Percentiles rank a stretch among this genome's conserved stretches.
phyloP scores from a whole-genome alignment of 805 yeast genomes.

The Yarrowia yakushimensis region DNA sequence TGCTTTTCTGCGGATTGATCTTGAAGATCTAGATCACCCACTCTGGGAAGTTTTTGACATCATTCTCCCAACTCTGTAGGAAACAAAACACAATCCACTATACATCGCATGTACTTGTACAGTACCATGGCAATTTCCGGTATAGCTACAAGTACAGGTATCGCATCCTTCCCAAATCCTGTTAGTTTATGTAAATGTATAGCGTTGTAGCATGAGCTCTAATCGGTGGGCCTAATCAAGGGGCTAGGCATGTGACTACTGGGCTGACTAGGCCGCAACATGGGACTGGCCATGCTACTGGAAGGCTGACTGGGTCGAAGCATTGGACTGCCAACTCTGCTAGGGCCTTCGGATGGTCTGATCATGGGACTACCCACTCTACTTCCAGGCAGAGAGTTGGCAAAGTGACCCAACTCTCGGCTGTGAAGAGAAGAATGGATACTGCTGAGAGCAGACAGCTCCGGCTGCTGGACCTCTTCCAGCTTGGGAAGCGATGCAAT shows the following conservation, averaged over 20 bases:
- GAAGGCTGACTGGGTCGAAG: conserved; percentile 20
- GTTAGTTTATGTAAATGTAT: background rate
- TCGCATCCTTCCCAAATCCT: background rate
- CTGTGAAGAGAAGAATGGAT: conserved; percentile 14
- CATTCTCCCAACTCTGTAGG: too few relatives aligned
- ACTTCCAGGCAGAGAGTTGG: conserved; percentile 21
- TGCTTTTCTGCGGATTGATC: too few relatives aligned
- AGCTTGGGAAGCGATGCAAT: conserved; percentile 34
- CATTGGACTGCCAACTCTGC: conserved; percentile 1
- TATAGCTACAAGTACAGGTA: too few relatives aligned
- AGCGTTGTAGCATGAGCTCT: background rate
- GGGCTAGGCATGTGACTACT: conserved; percentile 12
- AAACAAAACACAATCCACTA: too few relatives aligned
- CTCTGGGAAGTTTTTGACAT: too few relatives aligned
- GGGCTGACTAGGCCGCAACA: conserved; percentile 17
- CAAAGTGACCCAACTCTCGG: conserved; percentile 15
- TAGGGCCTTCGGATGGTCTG: background rate
- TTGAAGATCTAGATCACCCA: too few relatives aligned
- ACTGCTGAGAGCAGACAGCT: conserved; percentile 8
- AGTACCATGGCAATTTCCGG: too few relatives aligned
- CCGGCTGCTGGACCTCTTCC: conserved; percentile 30
- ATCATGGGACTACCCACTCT: conserved; percentile 22
- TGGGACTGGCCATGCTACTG: conserved; percentile 16
- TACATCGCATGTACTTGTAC: too few relatives aligned
- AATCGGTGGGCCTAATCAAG: background rate